Percentiles rank a stretch among this genome's conserved stretches.
phyloP scores from a whole-genome alignment of 768 basidiomycete species.

The Austroboletus festivus region DNA sequence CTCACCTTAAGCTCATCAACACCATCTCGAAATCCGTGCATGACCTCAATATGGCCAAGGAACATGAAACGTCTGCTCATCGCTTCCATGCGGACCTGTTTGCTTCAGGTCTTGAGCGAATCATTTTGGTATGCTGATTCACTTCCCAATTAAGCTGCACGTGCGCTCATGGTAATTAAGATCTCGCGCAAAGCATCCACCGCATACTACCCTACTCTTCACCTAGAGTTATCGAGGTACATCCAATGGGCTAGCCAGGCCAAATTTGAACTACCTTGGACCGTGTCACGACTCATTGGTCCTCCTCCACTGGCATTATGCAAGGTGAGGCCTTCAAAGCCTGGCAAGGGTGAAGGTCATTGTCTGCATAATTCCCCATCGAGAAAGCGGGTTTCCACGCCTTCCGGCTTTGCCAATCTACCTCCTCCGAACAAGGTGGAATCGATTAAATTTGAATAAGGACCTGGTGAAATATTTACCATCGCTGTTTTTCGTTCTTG shows the following conservation, averaged over 20 bases:
- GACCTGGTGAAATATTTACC: background rate
- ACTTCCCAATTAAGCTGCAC: background rate
- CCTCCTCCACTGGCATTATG: slow-evolving; percentile 65
- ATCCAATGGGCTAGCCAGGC: slow-evolving; percentile 62
- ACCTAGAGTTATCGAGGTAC: slow-evolving; percentile 91
- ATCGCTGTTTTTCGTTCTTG: slow-evolving; percentile 2
- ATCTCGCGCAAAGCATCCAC: slow-evolving; percentile 93
- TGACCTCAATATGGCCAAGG: slow-evolving; percentile 60
- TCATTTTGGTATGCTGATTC: slow-evolving; percentile 65
- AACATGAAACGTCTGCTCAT: slow-evolving; percentile 73
- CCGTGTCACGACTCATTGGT: slow-evolving; percentile 75
- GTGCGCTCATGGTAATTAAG: slow-evolving; percentile 38
- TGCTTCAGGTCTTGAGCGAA: slow-evolving; percentile 86
- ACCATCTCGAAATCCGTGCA: slow-evolving; percentile 64
- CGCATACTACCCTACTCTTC: slow-evolving; percentile 90
- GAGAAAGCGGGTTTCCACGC: slow-evolving; percentile 19
- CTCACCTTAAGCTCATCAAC: slow-evolving; percentile 85
- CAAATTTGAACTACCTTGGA: slow-evolving; percentile 78
- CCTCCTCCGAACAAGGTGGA: slow-evolving; percentile 45
- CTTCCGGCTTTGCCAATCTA: slow-evolving; percentile 23
- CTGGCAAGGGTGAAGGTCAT: slow-evolving; percentile 10
- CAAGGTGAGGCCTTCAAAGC: slow-evolving; percentile 34
- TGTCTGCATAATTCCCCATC: slow-evolving; percentile 24
- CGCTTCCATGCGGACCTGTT: slow-evolving; percentile 86
- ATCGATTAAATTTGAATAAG: slow-evolving; percentile 40